Conservation (phyloP, 805 yeast species). For the Brettanomyces bruxellensis region DNA sequence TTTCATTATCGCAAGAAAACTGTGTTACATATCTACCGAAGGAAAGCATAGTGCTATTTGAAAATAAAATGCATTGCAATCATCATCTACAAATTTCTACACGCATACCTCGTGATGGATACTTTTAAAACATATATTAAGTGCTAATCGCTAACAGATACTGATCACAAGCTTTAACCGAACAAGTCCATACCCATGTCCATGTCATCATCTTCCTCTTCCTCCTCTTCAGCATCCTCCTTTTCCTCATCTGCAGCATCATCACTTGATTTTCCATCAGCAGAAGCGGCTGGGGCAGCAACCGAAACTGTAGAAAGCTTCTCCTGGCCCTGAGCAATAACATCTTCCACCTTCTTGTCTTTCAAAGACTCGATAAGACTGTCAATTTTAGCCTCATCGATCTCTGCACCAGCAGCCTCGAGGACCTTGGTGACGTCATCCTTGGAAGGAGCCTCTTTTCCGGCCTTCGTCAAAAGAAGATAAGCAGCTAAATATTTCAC, state of each 20-base stretch:
- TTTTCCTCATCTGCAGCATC: conserved; percentile 48
- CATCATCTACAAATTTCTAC: too few relatives aligned
- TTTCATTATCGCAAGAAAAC: too few relatives aligned
- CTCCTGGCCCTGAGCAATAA: conserved; percentile 72
- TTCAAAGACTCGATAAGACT: conserved; percentile 65
- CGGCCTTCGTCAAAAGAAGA: conserved; percentile 82
- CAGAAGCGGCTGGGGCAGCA: conserved; percentile 70
- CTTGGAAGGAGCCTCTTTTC: conserved; percentile 75
- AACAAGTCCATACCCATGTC: conserved; percentile 72
- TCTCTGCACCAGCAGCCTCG: conserved; percentile 72
- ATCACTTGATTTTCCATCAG: conserved; percentile 46
- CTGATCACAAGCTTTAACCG: conserved; percentile 52
- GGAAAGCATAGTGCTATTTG: too few relatives aligned
- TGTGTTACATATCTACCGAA: too few relatives aligned
- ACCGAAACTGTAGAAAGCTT: conserved; percentile 76
- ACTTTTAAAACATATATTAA: neutral
- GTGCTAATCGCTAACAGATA: conserved; percentile 5
- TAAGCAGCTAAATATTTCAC: conserved; percentile 93
- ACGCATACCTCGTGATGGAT: too few relatives aligned
- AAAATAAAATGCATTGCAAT: too few relatives aligned
- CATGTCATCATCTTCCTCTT: conserved; percentile 40
- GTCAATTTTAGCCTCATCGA: conserved; percentile 67
- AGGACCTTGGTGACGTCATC: conserved; percentile 65
- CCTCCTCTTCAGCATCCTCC: conserved; percentile 47
- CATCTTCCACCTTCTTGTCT: conserved; percentile 67